Conservation (phyloP, 2,329 filamentous ascomycete species). For the Clonostachys rhizophaga region DNA sequence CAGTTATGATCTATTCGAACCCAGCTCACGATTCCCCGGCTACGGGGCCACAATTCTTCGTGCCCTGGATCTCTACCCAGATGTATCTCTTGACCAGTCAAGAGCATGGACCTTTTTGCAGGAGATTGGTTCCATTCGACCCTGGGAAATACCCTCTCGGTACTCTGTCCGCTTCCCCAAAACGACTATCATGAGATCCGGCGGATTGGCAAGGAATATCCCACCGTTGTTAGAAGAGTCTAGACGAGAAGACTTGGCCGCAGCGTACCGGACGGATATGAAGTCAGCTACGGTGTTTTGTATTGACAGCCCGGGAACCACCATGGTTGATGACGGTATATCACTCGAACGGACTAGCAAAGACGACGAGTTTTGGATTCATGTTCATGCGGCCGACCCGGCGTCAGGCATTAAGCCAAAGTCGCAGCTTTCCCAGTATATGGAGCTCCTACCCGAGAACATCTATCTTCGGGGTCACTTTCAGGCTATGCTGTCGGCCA, state of each 20-base stretch:
- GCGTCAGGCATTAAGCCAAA: constrained; percentile 62
- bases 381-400: constrained; percentile 75
- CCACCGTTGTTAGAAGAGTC: constrained; percentile 19
- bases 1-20: constrained; percentile 47
- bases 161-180: constrained; percentile 55
- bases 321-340: constrained; percentile 75
- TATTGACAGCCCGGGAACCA: constrained; percentile 63
- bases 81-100: constrained; percentile 33
- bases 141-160: constrained; percentile 64
- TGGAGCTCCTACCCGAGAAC: constrained; percentile 56
- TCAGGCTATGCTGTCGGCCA: constrained; percentile 45
- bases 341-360: constrained; percentile 59
- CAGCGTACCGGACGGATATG: constrained; percentile 51
- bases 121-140: constrained; percentile 66
- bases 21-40: constrained; percentile 48
- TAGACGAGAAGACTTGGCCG: constrained; percentile 36
- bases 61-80: constrained; percentile 53
- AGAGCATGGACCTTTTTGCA: constrained; percentile 64
- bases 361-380: constrained; percentile 63
- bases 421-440: constrained; percentile 53
- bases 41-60: constrained; percentile 62
- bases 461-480: constrained; percentile 55
- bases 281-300: constrained; percentile 59
- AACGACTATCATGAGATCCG: constrained; percentile 33
- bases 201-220: constrained; percentile 29